phyloP scores from a whole-genome alignment of 805 yeast species.

The Torulaspora maleeae region DNA sequence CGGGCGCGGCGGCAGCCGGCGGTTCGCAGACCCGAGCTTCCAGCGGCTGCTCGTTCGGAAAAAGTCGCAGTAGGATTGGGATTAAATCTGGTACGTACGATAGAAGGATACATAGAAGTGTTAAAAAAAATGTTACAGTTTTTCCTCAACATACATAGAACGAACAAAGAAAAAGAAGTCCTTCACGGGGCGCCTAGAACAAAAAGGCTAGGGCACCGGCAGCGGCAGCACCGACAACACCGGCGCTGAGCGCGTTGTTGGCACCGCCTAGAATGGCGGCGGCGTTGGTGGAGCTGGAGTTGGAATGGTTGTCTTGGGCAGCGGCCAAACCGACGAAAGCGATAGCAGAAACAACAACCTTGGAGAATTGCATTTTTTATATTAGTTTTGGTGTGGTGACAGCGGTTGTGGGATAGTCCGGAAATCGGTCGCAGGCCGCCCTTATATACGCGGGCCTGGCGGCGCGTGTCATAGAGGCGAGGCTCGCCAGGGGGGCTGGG shows the following conservation, averaged over 20 bases:
- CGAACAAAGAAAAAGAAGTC: constrained; percentile 5
- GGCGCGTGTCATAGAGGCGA: not conserved
- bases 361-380: constrained; percentile 25
- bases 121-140: not conserved
- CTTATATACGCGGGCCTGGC: not conserved
- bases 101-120: not conserved
- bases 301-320: constrained; percentile 15
- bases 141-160: constrained; percentile 2
- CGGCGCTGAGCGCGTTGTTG: constrained; percentile 20
- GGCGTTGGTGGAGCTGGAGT: constrained; percentile 14
- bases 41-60: constrained; percentile 3
- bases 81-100: not conserved
- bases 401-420: not conserved
- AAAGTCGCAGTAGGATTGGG: not conserved
- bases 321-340: constrained; percentile 18
- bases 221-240: constrained; percentile 28
- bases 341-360: constrained; percentile 22
- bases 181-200: constrained; percentile 12
- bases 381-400: not conserved
- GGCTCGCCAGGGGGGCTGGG: not conserved
- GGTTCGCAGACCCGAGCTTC: constrained; percentile 11
- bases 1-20: constrained; percentile 11
- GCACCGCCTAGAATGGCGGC: constrained; percentile 19
- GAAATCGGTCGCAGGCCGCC: too few species aligned
- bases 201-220: constrained; percentile 32